Evolutionary conservation across 148 eudicot genomes (phyloP), one percentile per base, ranked within the genome.

Genomic region (Hydrangea macrophylla): DNA sequence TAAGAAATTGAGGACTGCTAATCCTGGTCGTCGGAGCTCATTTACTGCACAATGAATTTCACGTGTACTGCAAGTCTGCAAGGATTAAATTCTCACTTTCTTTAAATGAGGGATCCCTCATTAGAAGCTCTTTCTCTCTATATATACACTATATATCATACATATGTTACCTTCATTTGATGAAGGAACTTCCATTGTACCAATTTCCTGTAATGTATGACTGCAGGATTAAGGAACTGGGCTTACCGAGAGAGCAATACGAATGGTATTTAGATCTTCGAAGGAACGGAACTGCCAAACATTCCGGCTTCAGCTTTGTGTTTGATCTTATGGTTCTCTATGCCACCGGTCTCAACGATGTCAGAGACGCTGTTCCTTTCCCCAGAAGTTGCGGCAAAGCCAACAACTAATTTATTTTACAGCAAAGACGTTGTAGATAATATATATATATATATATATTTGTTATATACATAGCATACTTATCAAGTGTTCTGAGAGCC

Each of bases 211-310:
- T 45, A 9, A 32, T 22, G 13, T 23, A 15, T 44, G 23, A 27
- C 62, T 67, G 54, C 83, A 91, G 99, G 81, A 84, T 91, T 54
- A 67, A 75, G 56, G 99, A 91, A 55, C 54, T 81, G 69, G 86
- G 89, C 1, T 75, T 89, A 73, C 76, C 77, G 42, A 81, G 70
- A 25, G 76, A 89, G 78, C 86, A 87, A 36, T 87, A 81, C 20
- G 88, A 95, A 57, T 95, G 99, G 99, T 95, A 91, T 68, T 51
- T 89, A 67, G 97, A 91, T 79, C 93, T 95, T 59, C 89, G 86
- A 1, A 86, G 82, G 72, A 79, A 91, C 39, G 97, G 97, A 3
- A 80, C 87, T 1, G 90, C 75, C 54, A 84, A 79, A 57, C 82
- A 79, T 61, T 88, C 91, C 7, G 99, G 99, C 39, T 91, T 95